Evolutionary conservation across 2,329 filamentous ascomycete species (phyloP), one percentile per base, ranked within the genome.

Genomic region (Lecanoromycetidae sp.): DNA sequence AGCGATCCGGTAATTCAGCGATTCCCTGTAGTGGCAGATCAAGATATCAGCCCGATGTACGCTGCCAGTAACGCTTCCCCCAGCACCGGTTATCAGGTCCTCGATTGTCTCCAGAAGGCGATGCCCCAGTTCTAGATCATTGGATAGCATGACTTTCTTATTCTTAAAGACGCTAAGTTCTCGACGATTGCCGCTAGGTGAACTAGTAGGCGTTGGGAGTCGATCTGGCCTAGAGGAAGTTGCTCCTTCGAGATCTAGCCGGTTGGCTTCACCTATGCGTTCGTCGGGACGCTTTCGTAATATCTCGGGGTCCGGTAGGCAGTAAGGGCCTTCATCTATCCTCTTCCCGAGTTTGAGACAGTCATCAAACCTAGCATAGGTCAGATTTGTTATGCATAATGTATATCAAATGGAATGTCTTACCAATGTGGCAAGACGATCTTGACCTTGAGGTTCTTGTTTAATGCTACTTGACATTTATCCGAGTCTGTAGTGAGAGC

Each of bases 361-460:
- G 61, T 95, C 90, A 57, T 96, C 90, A 60, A 98, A 95, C 87
- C 84, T 88, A 22, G 25, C 57, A 50, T 40, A 19, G 56, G 51
- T 53, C 20, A 40, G 35, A 30, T 39, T 23, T 32, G 26, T 32
- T 15, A n/a, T 2, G 4, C 45, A 13, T 44, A 7, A 23, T 13
- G 13, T 4, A 9, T 7, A n/a, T 13, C 38, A 36, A 27, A 30
- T 47, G 51, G 8, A 40, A 2, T 4, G 6, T 54, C 71, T 58
- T 67, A 87, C 86, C 91, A 96, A 61, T 96, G 91, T 30, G 91
- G 91, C 44, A 98, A 71, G 15, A 98, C 85, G 50, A 95, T 82
- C 64, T 87, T 88, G 63, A 79, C 79, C 46, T 78, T 79, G 45
- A 85, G 70, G 2, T 74, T 75, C 63, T 81, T 93, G 7, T 73